Conservation (phyloP, 139 green algal genomes). For the Chlamydomonas incerta region DNA sequence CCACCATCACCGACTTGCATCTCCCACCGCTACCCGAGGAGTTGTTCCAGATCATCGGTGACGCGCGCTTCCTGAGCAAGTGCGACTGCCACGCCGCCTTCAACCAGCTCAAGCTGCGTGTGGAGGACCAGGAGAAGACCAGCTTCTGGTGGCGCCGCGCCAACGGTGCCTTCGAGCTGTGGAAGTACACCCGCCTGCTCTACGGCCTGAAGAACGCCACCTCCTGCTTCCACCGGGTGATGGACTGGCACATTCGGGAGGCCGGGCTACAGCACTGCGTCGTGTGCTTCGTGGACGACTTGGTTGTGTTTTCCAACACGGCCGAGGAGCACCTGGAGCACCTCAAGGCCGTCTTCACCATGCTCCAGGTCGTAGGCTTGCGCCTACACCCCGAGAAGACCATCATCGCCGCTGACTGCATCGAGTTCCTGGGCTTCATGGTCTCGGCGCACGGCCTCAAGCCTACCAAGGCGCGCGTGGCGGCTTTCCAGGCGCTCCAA, state of each 20-base stretch:
- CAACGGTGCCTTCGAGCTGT: too few species aligned
- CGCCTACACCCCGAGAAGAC: slow-evolving; percentile 41
- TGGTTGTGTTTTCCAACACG: slow-evolving; percentile 9
- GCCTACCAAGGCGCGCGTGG: not conserved
- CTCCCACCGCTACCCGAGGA: not conserved
- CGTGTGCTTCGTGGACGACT: slow-evolving; percentile 47
- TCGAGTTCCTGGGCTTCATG: slow-evolving; percentile 58
- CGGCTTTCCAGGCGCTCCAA: not conserved
- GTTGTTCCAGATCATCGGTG: not conserved
- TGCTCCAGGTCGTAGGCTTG: slow-evolving; percentile 14
- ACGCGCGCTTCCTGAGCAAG: slow-evolving; percentile 30
- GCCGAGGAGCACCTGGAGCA: slow-evolving; percentile 35
- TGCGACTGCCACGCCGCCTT: slow-evolving; percentile 47
- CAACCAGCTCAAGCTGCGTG: slow-evolving; percentile 41
- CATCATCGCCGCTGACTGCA: not conserved
- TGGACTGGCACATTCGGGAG: slow-evolving; percentile 22
- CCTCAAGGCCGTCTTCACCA: slow-evolving; percentile 4
- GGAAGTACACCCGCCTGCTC: not conserved
- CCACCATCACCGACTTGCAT: slow-evolving; percentile 35
- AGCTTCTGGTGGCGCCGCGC: too few species aligned
- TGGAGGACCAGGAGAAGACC: not conserved
- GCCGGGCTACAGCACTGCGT: slow-evolving; percentile 7
- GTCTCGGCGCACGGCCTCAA: not conserved
- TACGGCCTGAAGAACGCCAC: slow-evolving; percentile 47
- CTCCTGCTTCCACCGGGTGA: slow-evolving; percentile 25